Percentiles rank a stretch among this genome's conserved stretches.
Conservation (phyloP, 108 stramenopile genomes). For the Phaeodactylum tricornutum region DNA sequence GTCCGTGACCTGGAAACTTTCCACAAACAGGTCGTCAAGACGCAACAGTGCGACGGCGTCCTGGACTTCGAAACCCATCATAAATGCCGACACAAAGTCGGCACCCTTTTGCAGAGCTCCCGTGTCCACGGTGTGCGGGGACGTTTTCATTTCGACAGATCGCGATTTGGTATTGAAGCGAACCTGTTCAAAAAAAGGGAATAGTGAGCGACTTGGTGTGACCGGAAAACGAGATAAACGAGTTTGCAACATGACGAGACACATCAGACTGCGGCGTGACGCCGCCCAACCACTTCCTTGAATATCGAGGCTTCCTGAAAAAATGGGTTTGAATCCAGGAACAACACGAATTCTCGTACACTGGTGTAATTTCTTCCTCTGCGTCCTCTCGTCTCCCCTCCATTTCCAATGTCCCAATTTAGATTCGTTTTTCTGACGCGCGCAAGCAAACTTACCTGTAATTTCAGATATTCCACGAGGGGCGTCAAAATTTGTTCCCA, state of each 20-base stretch:
- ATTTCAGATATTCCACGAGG: slow-evolving; percentile 92
- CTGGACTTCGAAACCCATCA: slow-evolving; percentile 97
- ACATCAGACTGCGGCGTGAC: slow-evolving; percentile 45
- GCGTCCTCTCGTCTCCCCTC: not conserved
- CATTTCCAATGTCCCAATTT: not conserved
- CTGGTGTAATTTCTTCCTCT: slow-evolving; percentile 22
- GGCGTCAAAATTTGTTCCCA: slow-evolving; percentile 92
- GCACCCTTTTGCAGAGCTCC: slow-evolving; percentile 93
- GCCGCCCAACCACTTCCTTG: slow-evolving; percentile 26
- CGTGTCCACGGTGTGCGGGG: slow-evolving; percentile 78
- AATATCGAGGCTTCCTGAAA: slow-evolving; percentile 45
- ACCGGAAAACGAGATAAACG: too few relatives aligned
- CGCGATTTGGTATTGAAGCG: slow-evolving; percentile 97
- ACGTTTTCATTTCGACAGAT: slow-evolving; percentile 95
- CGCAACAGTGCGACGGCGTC: slow-evolving; percentile 97
- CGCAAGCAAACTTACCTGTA: slow-evolving; percentile 47
- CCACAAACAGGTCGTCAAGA: slow-evolving; percentile 96
- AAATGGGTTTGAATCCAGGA: slow-evolving; percentile 47
- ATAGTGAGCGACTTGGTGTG: too few relatives aligned
- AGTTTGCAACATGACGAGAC: not conserved
- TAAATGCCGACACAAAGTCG: slow-evolving; percentile 95
- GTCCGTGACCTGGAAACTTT: slow-evolving; percentile 96
- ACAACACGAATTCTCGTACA: slow-evolving; percentile 42
- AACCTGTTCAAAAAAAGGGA: slow-evolving; percentile 30
- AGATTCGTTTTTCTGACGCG: not conserved